Evolutionary conservation across 305 asterid genomes (phyloP).

Genomic region (Solanum hybrid): DNA sequence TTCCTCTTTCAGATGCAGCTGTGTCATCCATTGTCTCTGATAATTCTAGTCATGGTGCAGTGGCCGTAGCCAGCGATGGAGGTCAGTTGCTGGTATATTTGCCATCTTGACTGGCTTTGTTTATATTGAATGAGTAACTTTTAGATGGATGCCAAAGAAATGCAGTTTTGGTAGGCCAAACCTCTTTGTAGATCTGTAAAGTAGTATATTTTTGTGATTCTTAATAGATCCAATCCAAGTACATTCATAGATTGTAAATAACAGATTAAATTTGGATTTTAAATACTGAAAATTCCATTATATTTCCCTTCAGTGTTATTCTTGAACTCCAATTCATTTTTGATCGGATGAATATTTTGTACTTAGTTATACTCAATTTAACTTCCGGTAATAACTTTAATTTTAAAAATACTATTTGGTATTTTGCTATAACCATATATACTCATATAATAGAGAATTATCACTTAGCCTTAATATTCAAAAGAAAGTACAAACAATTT

Average conservation of each 20-base stretch:
- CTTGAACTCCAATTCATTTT: not conserved
- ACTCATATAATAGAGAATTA: not conserved
- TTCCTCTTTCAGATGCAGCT: constrained; percentile 32
- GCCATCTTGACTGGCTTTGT: constrained; percentile 24
- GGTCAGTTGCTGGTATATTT: constrained; percentile 55
- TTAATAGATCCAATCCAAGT: not conserved
- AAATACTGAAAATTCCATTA: not conserved
- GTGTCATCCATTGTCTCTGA: constrained; percentile 56
- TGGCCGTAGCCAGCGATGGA: constrained; percentile 57
- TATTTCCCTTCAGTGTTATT: not conserved
- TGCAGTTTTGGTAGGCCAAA: not conserved
- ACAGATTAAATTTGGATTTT: not conserved
- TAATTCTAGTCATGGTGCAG: constrained; percentile 40
- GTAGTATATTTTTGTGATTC: not conserved
- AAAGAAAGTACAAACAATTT: not conserved
- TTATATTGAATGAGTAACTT: not conserved
- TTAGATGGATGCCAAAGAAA: not conserved
- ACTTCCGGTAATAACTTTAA: too few species aligned
- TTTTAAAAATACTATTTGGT: not conserved
- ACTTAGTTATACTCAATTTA: not conserved
- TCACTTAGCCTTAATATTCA: not conserved
- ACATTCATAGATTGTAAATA: not conserved
- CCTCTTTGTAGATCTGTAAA: not conserved
- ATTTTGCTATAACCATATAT: too few species aligned
- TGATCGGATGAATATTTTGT: not conserved